Conservation (phyloP, 192 early-diverging fungal species). For the Neocallimastix lanati region DNA sequence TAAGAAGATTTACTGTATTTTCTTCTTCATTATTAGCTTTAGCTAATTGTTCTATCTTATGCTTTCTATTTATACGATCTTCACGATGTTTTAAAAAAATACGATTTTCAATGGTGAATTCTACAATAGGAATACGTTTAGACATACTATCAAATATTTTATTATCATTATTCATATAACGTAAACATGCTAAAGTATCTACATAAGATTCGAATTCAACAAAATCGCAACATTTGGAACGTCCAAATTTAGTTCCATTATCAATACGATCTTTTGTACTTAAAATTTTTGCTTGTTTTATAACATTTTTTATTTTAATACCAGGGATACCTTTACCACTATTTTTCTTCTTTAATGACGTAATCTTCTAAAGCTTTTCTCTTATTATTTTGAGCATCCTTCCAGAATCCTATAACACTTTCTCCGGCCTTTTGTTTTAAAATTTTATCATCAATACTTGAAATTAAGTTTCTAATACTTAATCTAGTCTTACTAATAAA, state of each 20-base stretch:
- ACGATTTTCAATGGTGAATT: conserved; percentile 81
- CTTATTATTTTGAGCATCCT: conserved; percentile 14
- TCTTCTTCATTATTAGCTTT: not conserved
- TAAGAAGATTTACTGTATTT: not conserved
- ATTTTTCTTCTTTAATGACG: conserved; percentile 53
- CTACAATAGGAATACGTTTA: conserved; percentile 60
- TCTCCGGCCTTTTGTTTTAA: conserved; percentile 15
- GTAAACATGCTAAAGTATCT: conserved; percentile 78
- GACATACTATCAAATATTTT: conserved; percentile 10
- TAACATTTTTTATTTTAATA: conserved; percentile 11
- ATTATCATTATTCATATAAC: conserved; percentile 70
- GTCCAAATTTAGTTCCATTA: conserved; percentile 34
- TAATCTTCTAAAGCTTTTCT: conserved; percentile 14
- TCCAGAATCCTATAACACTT: conserved; percentile 26
- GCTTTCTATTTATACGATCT: conserved; percentile 8
- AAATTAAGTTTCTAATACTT: conserved; percentile 67
- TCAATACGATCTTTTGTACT: conserved; percentile 64
- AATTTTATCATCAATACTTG: conserved; percentile 48
- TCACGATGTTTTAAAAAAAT: conserved; percentile 54
- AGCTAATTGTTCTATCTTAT: not conserved
- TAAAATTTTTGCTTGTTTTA: conserved; percentile 65
- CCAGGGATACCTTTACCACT: conserved; percentile 23
- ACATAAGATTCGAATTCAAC: conserved; percentile 73
- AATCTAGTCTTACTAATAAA: conserved; percentile 77
- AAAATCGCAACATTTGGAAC: conserved; percentile 81